Evolutionary conservation across 306 rosid genomes (phyloP).

Genomic region (Sphenostylis stenocarpa): DNA sequence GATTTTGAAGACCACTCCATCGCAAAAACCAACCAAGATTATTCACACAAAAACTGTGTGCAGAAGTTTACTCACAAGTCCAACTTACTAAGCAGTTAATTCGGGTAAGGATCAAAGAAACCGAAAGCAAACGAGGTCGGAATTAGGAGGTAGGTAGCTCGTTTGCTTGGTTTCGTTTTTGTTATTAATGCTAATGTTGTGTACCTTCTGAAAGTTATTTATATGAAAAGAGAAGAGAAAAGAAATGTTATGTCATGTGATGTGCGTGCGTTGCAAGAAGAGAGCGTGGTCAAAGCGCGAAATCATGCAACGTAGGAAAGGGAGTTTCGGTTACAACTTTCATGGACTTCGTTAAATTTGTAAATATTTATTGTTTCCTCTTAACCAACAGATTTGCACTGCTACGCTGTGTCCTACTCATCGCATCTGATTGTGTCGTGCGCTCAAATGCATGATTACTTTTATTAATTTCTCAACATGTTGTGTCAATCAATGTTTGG

Average conservation of each 20-base stretch:
- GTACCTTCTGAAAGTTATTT: neutral
- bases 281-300: slow-evolving; percentile 26
- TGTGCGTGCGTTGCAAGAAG: neutral
- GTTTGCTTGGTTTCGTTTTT: neutral
- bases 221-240: neutral
- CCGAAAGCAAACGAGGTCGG: neutral
- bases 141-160: neutral
- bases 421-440: neutral
- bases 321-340: neutral
- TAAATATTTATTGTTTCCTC: neutral
- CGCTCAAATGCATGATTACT: too few relatives aligned
- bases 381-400: neutral
- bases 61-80: neutral
- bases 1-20: slow-evolving; percentile 66
- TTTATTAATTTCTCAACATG: neutral
- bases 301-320: neutral
- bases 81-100: neutral
- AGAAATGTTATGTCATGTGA: neutral
- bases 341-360: slow-evolving; percentile 6
- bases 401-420: neutral
- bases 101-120: neutral
- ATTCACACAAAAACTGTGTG: neutral
- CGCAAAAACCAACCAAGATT: neutral
- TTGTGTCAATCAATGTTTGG: neutral
- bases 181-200: neutral